Conservation (phyloP, 1,284 basidiomycete genomes). For the Fomitopsis schrenkii region DNA sequence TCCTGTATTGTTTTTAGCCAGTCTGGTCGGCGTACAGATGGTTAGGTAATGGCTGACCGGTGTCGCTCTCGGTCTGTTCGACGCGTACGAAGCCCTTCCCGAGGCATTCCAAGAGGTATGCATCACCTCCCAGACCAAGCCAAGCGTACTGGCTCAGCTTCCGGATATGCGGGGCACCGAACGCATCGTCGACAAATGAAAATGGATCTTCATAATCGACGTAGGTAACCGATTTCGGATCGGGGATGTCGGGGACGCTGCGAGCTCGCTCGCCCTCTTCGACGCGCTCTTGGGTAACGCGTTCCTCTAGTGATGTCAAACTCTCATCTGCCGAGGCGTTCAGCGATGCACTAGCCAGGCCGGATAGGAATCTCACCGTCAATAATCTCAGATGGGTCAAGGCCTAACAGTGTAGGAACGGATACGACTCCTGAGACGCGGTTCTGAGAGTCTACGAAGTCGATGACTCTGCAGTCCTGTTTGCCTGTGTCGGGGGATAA, state of each 20-base stretch:
- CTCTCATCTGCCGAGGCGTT: constrained; percentile 41
- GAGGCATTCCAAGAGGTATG: constrained; percentile 79
- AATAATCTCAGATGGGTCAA: constrained; percentile 70
- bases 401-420: constrained; percentile 82
- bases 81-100: constrained; percentile 75
- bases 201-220: constrained; percentile 83
- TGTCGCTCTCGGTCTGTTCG: constrained; percentile 38
- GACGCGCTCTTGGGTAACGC: constrained; percentile 22
- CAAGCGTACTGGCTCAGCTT: constrained; percentile 58
- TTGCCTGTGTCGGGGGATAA: constrained; percentile 83
- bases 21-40: background rate
- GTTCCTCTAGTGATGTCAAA: constrained; percentile 43
- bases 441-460: constrained; percentile 81
- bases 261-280: constrained; percentile 14
- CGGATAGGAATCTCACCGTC: constrained; percentile 41
- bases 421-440: constrained; percentile 76
- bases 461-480: constrained; percentile 83
- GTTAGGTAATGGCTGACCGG: constrained; percentile 30
- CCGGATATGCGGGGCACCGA: constrained; percentile 49
- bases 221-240: constrained; percentile 70
- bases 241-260: constrained; percentile 37
- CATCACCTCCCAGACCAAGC: constrained; percentile 77
- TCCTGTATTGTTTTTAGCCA: constrained; percentile 21
- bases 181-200: constrained; percentile 47
- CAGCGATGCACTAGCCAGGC: background rate